Percentiles rank a stretch among this genome's conserved stretches.
phyloP scores from a whole-genome alignment of 441 rosid species.

The Eutrema salsugineum region DNA sequence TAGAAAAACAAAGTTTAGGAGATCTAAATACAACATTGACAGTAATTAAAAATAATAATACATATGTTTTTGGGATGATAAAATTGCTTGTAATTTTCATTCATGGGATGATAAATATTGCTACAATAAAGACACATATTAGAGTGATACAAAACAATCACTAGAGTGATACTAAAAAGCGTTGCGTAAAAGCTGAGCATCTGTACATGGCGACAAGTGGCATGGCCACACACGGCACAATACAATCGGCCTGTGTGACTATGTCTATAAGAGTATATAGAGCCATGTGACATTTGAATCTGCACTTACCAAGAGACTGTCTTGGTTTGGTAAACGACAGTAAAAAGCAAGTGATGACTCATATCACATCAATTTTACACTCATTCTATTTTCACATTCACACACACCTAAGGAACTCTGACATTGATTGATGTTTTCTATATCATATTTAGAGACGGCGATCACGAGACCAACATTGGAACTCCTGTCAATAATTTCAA shows the following conservation, averaged over 20 bases:
- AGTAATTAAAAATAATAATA: no score
- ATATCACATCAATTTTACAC: background rate
- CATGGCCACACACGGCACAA: slow-evolving; percentile 14
- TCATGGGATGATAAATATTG: no score
- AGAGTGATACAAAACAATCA: background rate
- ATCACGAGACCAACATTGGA: slow-evolving; percentile 12
- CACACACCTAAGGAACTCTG: background rate
- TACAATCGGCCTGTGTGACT: background rate
- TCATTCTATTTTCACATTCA: slow-evolving; percentile 2
- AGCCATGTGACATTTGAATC: slow-evolving; percentile 14
- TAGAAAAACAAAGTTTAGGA: no score
- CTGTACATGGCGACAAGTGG: slow-evolving; percentile 19
- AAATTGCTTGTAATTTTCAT: no score
- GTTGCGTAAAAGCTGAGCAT: background rate
- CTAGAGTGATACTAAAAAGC: background rate
- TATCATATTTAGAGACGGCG: background rate
- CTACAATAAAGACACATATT: background rate
- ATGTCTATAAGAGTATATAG: slow-evolving; percentile 18
- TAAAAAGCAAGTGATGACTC: slow-evolving; percentile 22
- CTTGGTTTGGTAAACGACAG: slow-evolving; percentile 30
- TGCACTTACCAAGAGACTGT: slow-evolving; percentile 14
- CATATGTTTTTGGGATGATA: no score
- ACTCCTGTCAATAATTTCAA: background rate
- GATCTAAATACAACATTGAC: no score
- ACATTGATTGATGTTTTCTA: background rate